These are phyloP conservation scores for Handroanthus guayacan DNA, from an alignment of 257 asterid species.

Conservation along the genomic window DNA sequence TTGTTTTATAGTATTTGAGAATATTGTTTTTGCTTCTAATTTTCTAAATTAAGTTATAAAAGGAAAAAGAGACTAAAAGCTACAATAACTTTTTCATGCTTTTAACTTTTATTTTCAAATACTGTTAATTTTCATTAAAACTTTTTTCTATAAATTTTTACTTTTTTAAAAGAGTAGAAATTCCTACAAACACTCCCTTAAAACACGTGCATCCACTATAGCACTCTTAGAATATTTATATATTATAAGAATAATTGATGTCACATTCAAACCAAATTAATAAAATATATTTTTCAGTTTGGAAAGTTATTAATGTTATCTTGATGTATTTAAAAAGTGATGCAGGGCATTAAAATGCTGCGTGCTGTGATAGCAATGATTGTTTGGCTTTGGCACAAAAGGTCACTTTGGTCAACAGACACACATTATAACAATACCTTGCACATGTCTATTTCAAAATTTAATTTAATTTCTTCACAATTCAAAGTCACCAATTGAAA, in stretches of 20 bases:
- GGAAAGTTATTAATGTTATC: neutral
- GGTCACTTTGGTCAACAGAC: neutral
- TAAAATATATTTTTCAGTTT: neutral
- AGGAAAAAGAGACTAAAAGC: no score
- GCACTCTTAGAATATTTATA: neutral
- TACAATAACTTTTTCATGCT: no score
- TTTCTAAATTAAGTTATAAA: no score
- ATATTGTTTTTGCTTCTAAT: no score
- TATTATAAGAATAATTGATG: neutral
- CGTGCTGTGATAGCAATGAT: conserved; percentile 10
- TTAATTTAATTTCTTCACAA: neutral
- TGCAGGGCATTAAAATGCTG: neutral
- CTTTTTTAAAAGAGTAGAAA: no score
- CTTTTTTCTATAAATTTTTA: no score
- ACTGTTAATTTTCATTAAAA: no score
- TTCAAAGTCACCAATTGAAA: no score
- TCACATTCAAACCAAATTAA: neutral
- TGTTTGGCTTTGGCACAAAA: neutral
- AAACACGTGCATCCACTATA: neutral
- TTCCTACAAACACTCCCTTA: no score
- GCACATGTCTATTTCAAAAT: neutral
- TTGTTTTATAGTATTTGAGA: no score
- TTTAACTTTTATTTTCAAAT: no score
- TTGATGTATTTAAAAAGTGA: neutral
- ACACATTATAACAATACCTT: neutral